These are phyloP conservation scores for Uronychia binucleata DNA, from an alignment of 73 alveolate species.

Conservation along the genomic window DNA sequence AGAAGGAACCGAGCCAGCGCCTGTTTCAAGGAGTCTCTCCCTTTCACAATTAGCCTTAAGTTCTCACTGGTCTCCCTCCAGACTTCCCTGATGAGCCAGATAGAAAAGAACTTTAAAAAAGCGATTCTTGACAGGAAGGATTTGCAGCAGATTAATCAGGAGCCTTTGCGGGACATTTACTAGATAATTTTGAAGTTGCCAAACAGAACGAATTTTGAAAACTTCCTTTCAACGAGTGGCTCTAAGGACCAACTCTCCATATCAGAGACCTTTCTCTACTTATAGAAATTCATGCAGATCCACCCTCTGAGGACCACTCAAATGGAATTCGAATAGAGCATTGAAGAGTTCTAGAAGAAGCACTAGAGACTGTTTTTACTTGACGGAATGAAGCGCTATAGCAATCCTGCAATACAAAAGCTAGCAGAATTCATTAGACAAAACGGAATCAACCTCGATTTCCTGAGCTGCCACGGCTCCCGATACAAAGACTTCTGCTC, in stretches of 20 bases:
- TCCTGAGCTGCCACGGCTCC: conserved; percentile 4
- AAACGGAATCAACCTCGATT: conserved; percentile 27
- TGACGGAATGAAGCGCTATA: conserved; percentile 46
- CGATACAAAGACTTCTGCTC: conserved; percentile 33
- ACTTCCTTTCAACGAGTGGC: conserved; percentile 43
- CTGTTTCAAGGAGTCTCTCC: conserved; percentile 32
- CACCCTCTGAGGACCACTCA: conserved; percentile 59
- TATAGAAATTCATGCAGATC: conserved; percentile 38
- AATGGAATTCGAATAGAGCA: conserved; percentile 45
- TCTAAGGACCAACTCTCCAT: conserved; percentile 43
- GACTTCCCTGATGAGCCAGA: conserved; percentile 20
- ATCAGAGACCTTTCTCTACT: conserved; percentile 53
- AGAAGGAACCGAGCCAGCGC: conserved; percentile 38
- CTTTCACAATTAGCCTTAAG: conserved; percentile 27
- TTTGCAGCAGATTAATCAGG: conserved; percentile 44
- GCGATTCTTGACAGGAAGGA: conserved; percentile 48
- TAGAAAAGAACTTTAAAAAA: conserved; percentile 27
- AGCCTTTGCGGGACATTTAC: conserved; percentile 50
- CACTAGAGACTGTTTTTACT: conserved; percentile 46
- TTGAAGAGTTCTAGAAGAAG: conserved; percentile 46
- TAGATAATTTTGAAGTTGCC: conserved; percentile 41
- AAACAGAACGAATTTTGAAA: conserved; percentile 42
- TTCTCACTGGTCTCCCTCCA: conserved; percentile 36
- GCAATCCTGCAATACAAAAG: conserved; percentile 26
- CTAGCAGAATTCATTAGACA: conserved; percentile 31